phyloP scores from a whole-genome alignment of 768 basidiomycete species.

The Pulveroboletus frians region DNA sequence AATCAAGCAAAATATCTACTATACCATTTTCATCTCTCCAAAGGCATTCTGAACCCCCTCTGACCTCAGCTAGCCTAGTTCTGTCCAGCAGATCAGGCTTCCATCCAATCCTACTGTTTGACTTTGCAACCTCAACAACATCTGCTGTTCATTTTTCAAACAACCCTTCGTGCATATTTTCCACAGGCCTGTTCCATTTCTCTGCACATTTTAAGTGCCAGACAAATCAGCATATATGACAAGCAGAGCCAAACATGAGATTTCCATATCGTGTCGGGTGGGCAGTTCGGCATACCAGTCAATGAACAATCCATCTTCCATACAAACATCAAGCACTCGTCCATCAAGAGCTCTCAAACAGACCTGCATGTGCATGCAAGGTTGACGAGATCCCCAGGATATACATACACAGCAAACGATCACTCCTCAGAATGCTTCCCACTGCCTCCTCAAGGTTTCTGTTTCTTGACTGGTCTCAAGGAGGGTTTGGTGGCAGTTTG shows the following conservation, averaged over 20 bases:
- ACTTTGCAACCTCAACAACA: neutral
- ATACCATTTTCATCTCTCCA: no score
- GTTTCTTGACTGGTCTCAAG: neutral
- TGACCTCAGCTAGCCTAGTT: no score
- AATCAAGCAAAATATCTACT: no score
- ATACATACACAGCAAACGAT: conserved; percentile 35
- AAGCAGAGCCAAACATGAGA: conserved; percentile 32
- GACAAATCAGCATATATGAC: neutral
- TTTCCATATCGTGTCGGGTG: conserved; percentile 38
- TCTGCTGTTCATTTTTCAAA: neutral
- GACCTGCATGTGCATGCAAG: conserved; percentile 36
- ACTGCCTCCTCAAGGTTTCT: neutral
- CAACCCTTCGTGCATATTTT: neutral
- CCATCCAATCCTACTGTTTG: neutral
- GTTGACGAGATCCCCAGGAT: conserved; percentile 23
- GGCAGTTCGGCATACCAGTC: conserved; percentile 37
- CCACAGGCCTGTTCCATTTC: neutral
- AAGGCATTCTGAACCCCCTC: no score
- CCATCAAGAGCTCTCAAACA: conserved; percentile 36
- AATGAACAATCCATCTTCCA: conserved; percentile 27
- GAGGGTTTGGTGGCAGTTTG: neutral
- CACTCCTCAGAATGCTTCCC: neutral
- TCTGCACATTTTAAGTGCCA: neutral
- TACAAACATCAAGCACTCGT: conserved; percentile 23
- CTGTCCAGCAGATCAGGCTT: no score